phyloP scores from a whole-genome alignment of 2,329 filamentous ascomycete species.

The Calonectria pauciramosa region DNA sequence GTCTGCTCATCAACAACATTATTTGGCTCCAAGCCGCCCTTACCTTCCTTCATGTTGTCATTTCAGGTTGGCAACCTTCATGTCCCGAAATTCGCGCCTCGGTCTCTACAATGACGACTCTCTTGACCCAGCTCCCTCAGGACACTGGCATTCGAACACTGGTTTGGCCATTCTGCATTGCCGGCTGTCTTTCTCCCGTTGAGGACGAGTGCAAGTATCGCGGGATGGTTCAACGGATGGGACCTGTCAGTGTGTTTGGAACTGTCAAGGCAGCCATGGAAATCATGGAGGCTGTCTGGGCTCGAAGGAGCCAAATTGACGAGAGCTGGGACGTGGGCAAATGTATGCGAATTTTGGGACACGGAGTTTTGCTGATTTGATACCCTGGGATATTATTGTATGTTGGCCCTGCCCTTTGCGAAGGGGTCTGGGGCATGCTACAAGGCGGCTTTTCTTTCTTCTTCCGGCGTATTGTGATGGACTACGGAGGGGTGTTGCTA shows the following conservation, averaged over 20 bases:
- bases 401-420: neutral
- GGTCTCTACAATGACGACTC: slow-evolving; percentile 50
- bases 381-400: slow-evolving; percentile 35
- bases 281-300: slow-evolving; percentile 64
- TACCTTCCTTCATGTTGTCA: slow-evolving; percentile 62
- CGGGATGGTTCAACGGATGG: slow-evolving; percentile 56
- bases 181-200: slow-evolving; percentile 55
- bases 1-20: slow-evolving; percentile 48
- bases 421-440: neutral
- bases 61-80: slow-evolving; percentile 65
- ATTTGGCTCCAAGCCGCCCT: slow-evolving; percentile 65
- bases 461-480: slow-evolving; percentile 6
- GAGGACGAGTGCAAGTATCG: slow-evolving; percentile 60
- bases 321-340: slow-evolving; percentile 60
- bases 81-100: slow-evolving; percentile 55
- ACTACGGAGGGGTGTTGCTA: neutral
- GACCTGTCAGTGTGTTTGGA: slow-evolving; percentile 60
- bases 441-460: neutral
- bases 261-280: slow-evolving; percentile 58
- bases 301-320: slow-evolving; percentile 53
- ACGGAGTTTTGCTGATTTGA: slow-evolving; percentile 56
- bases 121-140: slow-evolving; percentile 50
- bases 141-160: slow-evolving; percentile 52
- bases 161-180: slow-evolving; percentile 59
- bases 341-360: slow-evolving; percentile 58